phyloP scores from a whole-genome alignment of 345 rosid genomes.

The Citrus trifoliata region DNA sequence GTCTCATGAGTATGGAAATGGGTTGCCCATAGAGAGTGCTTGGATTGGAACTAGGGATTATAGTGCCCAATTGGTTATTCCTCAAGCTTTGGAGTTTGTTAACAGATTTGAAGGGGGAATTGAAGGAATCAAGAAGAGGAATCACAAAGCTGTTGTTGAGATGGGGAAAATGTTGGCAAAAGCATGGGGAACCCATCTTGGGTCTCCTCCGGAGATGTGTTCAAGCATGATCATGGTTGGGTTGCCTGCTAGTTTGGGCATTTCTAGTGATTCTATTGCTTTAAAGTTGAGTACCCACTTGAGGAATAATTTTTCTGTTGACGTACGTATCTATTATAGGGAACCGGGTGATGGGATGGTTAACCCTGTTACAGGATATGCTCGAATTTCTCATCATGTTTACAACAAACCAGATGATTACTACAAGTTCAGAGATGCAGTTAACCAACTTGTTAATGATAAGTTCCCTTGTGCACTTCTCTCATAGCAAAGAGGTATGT shows the following conservation, averaged over 20 bases:
- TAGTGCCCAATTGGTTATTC: conserved; percentile 79
- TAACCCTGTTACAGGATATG: conserved; percentile 60
- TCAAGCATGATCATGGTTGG: no score
- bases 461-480: conserved; percentile 56
- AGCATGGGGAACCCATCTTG: conserved; percentile 86
- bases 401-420: conserved; percentile 80
- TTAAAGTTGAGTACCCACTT: no score
- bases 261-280: no score
- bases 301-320: no score
- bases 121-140: conserved; percentile 69
- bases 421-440: conserved; percentile 62
- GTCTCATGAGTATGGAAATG: conserved; percentile 42
- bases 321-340: conserved; percentile 31
- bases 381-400: conserved; percentile 80
- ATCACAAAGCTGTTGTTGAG: conserved; percentile 66
- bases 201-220: conserved; percentile 80
- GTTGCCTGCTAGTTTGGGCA: no score
- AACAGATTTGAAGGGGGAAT: conserved; percentile 82
- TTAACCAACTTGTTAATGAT: conserved; percentile 48
- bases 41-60: conserved; percentile 97
- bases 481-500: conserved; percentile 41
- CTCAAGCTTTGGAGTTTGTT: conserved; percentile 71
- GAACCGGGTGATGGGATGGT: conserved; percentile 50
- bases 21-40: conserved; percentile 75
- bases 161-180: conserved; percentile 81